Base-by-base conservation (phyloP, 1,284 basidiomycete species). In the Leccinum subrobustum region DNA sequence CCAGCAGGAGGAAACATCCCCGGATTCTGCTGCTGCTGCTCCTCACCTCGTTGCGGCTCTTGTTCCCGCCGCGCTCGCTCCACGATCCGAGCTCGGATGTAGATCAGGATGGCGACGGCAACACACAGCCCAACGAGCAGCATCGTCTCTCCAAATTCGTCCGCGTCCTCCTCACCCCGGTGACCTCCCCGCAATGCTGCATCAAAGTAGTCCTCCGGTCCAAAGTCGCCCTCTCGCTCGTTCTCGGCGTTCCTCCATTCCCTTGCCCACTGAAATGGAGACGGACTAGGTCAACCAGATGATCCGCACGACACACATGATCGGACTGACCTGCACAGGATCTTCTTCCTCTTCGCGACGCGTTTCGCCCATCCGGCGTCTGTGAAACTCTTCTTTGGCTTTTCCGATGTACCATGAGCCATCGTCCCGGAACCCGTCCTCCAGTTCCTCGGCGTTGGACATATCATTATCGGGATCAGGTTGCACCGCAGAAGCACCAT, bases 121-220 rank as follows among this genome's bases (percentile, higher is more conserved):
- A 88, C 71, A 67, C 87, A 89, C 29, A 92, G 77, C 44, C 83
- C 72, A 8, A 91, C 80, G 27, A 92, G 76, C 52, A 92, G 69
- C 77, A 90, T 81, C 39, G 88, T 92, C 77, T 92, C 91, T 48
- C 76, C 77, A 60, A 91, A 86, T 65, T 91, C 87, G 65, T 91
- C 84, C 12, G 73, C 76, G 1, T 81, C 82, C 29, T 80, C 82
- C 20, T 86, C 85, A 23, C 83, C 84, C n/a, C 85, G 79, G 56
- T 82, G 76, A 6, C 79, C 81, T 23, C 84, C 83, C 47, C 87
- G 82, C 59, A 85, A 68, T 7, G 84, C 82, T 2, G 79, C 88
- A 27, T 92, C 89, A 68, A 91, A 88, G 73, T 90, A 91, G 70
- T 93, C 91, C 60, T 92, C 90, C 0, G 89, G 87, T 6, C 88